Base-by-base conservation (phyloP, 176 grass and related monocot genomes). In the Lolium multiflorum region DNA sequence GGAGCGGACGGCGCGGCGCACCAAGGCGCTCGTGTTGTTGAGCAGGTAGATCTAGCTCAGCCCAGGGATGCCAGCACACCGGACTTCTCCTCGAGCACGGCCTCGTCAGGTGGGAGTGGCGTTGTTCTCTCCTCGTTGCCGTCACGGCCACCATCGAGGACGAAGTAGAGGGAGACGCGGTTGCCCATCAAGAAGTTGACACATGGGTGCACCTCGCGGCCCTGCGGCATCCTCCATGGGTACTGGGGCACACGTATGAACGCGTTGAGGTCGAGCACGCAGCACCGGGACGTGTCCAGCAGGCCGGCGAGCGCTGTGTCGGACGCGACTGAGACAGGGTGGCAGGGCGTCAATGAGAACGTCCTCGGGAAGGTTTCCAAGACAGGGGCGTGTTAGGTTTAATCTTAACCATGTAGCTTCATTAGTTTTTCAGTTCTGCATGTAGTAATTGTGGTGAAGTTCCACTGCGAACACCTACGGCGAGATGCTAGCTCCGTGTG, bases 151-250 rank as follows among this genome's bases (percentile, higher is more conserved):
- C 16, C 52, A 43, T 9, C 61, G 54, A 70, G 74, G 49, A 89
- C 31, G 63, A 82, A 44, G 72, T 60, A 86, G 83, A 90, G 79
- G 9, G 73, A 55, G 55, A 87, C 0, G 44, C 79, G 84, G 73
- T 73, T 90, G 21, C 80, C 79, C 89, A 87, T 87, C 84, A 79
- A 90, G 84, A 79, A 83, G 3, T 17, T 65, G 22, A 90, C 74
- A 73, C 89, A 90, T 17, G 89, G 89, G 79, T 87, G 89, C 35
- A 87, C 84, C 74, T 87, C 89, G 44, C 89, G 84, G 55, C 46
- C 64, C 80, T 87, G 73, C 44, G 84, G 89, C 84, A 90, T 83
- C 55, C 84, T 72, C 89, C 79, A 90, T 46, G 63, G 83, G 79
- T 86, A 86, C 79, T 86, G 63, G 46, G 71, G 71, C 44, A 55